Evolutionary conservation across 108 stramenopile species (phyloP), one percentile per base, ranked within the genome.

Genomic region (Nitzschia sp.): DNA sequence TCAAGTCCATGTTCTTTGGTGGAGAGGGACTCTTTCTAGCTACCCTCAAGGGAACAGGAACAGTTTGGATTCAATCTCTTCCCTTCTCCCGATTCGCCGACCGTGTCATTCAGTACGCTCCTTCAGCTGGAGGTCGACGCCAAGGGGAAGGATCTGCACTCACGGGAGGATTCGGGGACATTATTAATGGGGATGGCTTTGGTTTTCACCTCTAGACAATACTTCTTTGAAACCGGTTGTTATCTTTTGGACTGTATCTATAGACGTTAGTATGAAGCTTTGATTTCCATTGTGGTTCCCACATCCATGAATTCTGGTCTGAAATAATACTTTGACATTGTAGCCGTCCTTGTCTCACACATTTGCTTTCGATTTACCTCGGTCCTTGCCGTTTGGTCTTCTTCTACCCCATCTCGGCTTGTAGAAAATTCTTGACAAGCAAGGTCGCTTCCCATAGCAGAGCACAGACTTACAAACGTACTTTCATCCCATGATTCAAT

Each of bases 1-100:
- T 91, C 53, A 89, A 89, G 75, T 89, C 88, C 57, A 88, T 90
- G 10, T 56, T 94, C 41, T 91, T 94, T 80, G 93, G 93, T 15
- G 90, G 90, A 20, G 89, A 91, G 42, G 93, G 93, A 42, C 62
- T 94, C 50, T 94, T 94, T 64, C 69, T 94, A 17, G 88, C 90
- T 1, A 89, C 86, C 2, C 61, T 94, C 40, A 86, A 89, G 7
- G 93, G 93, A 44, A 87, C 89, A 0, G 92, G 92, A 10, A 83
- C 75, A 11, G 89, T 93, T 19, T 91, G 86, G 86, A 57, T 93
- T 40, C 92, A 91, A 42, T 74, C 73, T 7, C 42, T 74, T 19
- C 73, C 73, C 1, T 74, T 74, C 41, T 60, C 62, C 7, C 43
- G 73, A 66, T 41, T 74, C 6, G 65, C 66, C 9, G 73, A 74